Percentiles rank a stretch among this genome's conserved stretches.
phyloP scores from a whole-genome alignment of 2,329 filamentous ascomycete species.

The Talaromyces sp. region DNA sequence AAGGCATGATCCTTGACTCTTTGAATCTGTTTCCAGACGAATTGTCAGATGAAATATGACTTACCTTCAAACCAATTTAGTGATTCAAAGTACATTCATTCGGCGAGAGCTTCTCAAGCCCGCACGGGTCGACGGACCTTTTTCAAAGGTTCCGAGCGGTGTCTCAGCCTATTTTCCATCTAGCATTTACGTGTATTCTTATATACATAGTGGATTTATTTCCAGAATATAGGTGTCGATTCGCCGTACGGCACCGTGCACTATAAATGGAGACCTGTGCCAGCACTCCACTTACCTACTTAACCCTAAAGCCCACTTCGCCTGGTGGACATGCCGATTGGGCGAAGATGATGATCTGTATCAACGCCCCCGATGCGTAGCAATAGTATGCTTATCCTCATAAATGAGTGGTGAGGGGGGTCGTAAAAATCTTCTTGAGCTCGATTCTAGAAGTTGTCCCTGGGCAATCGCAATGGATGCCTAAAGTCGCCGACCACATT shows the following conservation, averaged over 20 bases:
- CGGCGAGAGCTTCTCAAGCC: background rate
- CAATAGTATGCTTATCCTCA: background rate
- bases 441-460: background rate
- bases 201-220: background rate
- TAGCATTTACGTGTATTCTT: background rate
- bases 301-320: slow-evolving; percentile 2
- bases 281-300: background rate
- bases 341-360: background rate
- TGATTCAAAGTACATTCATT: background rate
- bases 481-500: background rate
- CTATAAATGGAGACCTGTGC: background rate
- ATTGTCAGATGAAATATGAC: background rate
- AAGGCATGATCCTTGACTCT: background rate
- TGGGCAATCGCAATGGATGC: background rate
- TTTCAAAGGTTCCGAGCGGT: background rate
- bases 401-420: background rate
- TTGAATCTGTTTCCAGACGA: background rate
- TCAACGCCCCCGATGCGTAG: background rate
- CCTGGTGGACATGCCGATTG: background rate
- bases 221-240: background rate
- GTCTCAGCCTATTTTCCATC: background rate
- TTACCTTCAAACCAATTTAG: background rate
- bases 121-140: background rate
- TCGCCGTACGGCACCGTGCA: background rate
- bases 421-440: background rate